phyloP scores from a whole-genome alignment of 768 basidiomycete genomes.

The Lyophyllum decastes region DNA sequence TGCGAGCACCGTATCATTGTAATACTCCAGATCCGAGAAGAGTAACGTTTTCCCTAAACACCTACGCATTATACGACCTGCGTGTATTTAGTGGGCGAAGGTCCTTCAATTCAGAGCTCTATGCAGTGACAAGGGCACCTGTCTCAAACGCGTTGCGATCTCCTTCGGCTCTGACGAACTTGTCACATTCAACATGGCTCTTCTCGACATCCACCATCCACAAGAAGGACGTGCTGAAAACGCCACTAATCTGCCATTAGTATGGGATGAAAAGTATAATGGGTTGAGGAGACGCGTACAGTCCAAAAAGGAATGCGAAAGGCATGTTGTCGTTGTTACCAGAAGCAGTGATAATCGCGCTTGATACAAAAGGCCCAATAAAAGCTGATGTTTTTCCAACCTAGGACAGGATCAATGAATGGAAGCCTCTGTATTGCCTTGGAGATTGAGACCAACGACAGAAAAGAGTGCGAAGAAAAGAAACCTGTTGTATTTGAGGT shows the following conservation, averaged over 20 bases:
- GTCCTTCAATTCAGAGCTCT: neutral
- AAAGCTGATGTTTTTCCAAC: constrained; percentile 77
- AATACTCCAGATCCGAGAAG: neutral
- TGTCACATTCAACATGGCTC: constrained; percentile 63
- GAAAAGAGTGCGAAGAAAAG: constrained; percentile 67
- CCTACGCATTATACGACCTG: neutral
- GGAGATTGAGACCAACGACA: neutral
- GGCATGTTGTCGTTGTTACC: constrained; percentile 75
- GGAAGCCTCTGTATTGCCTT: neutral
- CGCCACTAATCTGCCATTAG: constrained; percentile 38
- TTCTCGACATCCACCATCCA: constrained; percentile 65
- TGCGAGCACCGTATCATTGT: neutral
- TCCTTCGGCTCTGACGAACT: constrained; percentile 42
- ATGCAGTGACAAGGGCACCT: constrained; percentile 1
- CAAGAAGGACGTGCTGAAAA: constrained; percentile 57
- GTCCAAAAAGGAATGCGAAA: constrained; percentile 69
- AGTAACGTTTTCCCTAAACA: neutral
- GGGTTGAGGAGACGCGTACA: constrained; percentile 42
- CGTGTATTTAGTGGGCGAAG: neutral
- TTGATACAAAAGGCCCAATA: constrained; percentile 74
- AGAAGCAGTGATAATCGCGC: constrained; percentile 71
- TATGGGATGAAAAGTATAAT: neutral
- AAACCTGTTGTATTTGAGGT: constrained; percentile 41
- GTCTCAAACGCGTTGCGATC: constrained; percentile 7
- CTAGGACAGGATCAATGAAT: constrained; percentile 26